These are phyloP conservation scores for Trichoderma parareesei DNA, from an alignment of 495 filamentous ascomycete species.

Conservation along the genomic window DNA sequence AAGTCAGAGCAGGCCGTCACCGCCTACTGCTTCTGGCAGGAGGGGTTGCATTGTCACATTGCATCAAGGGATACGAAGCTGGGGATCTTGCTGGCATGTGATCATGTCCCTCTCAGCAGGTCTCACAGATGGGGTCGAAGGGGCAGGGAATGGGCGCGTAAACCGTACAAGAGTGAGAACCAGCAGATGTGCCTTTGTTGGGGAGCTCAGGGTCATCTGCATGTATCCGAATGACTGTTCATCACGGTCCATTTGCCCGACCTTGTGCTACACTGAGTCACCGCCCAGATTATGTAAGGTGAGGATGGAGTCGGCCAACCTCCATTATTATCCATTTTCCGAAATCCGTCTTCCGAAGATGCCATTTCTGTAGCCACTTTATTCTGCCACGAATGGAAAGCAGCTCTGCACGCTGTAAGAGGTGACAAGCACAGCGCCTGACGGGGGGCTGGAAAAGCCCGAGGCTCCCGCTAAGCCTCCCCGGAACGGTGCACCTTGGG, in stretches of 20 bases:
- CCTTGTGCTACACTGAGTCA: neutral
- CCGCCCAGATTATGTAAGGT: neutral
- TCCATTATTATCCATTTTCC: neutral
- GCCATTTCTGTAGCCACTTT: neutral
- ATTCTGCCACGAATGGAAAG: neutral
- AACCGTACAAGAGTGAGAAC: neutral
- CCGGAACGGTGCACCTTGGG: neutral
- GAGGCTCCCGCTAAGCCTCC: neutral
- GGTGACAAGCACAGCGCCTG: neutral
- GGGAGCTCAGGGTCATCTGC: too few relatives aligned
- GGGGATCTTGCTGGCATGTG: neutral
- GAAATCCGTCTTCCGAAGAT: too few relatives aligned
- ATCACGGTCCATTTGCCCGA: neutral
- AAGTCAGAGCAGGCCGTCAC: neutral
- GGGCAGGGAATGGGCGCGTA: too few relatives aligned
- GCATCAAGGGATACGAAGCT: neutral
- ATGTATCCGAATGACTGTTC: neutral
- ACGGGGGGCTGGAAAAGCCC: conserved; percentile 2
- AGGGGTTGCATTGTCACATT: neutral
- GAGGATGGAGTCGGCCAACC: neutral
- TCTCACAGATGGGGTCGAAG: neutral
- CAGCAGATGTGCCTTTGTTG: too few relatives aligned
- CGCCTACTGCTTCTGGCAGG: neutral
- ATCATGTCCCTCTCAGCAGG: neutral
- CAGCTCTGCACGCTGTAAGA: too few relatives aligned